Conservation (phyloP, 306 rosid species). For the Vicia sativa region DNA sequence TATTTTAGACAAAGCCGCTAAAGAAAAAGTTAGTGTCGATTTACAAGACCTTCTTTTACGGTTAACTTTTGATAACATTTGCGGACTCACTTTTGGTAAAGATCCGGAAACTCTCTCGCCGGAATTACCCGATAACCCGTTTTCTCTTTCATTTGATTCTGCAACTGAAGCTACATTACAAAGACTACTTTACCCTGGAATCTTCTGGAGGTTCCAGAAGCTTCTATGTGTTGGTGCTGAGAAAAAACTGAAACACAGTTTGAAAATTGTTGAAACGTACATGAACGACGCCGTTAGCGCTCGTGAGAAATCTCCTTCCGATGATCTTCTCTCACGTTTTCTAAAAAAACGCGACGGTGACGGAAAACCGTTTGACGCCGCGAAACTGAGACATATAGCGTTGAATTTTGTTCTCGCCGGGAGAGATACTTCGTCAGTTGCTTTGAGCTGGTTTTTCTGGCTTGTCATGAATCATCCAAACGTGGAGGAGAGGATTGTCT, state of each 20-base stretch:
- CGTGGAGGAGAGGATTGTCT: constrained; percentile 63
- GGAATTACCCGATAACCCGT: constrained; percentile 59
- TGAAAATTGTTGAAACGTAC: constrained; percentile 63
- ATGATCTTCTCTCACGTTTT: constrained; percentile 79
- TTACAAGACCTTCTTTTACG: constrained; percentile 83
- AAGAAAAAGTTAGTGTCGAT: constrained; percentile 58
- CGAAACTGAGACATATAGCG: constrained; percentile 69
- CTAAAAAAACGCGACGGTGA: constrained; percentile 65
- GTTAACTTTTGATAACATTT: constrained; percentile 85
- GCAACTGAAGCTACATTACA: constrained; percentile 86
- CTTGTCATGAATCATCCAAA: constrained; percentile 72
- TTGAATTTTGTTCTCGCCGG: constrained; percentile 95
- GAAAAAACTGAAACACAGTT: constrained; percentile 51
- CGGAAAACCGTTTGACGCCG: constrained; percentile 50
- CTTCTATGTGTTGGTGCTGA: constrained; percentile 58
- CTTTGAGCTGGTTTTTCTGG: constrained; percentile 95
- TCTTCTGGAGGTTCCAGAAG: constrained; percentile 70
- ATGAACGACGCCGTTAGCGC: constrained; percentile 74
- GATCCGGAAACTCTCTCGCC: constrained; percentile 87
- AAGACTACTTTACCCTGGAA: constrained; percentile 72
- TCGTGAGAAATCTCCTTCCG: constrained; percentile 67
- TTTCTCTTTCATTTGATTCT: constrained; percentile 67
- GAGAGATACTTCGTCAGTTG: constrained; percentile 94
- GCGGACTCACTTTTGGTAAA: constrained; percentile 90
- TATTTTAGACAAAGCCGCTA: constrained; percentile 70